These are phyloP conservation scores for Exophiala spinifera DNA, from an alignment of 2,329 filamentous ascomycete species.

Conservation along the genomic window DNA sequence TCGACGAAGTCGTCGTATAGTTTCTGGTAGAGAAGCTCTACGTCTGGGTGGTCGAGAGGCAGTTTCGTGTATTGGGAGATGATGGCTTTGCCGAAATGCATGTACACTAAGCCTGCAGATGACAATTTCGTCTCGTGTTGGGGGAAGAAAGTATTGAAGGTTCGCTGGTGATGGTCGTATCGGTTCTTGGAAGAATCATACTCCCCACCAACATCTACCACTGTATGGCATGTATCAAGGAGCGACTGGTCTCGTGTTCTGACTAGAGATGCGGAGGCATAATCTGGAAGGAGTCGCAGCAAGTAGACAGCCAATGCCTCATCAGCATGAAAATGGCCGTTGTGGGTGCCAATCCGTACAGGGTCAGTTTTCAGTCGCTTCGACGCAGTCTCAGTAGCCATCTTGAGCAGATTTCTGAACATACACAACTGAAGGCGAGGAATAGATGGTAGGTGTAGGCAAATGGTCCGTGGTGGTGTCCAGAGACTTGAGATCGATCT, in stretches of 20 bases:
- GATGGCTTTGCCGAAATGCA: conserved; percentile 88
- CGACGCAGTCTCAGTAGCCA: conserved; percentile 64
- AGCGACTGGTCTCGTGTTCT: conserved; percentile 81
- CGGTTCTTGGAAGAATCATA: conserved; percentile 75
- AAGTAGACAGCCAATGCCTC: conserved; percentile 96
- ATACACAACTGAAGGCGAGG: conserved; percentile 21
- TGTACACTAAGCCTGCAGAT: conserved; percentile 88
- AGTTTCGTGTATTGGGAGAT: conserved; percentile 65
- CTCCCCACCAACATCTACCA: conserved; percentile 95
- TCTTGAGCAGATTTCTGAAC: conserved; percentile 50
- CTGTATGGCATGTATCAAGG: conserved; percentile 82
- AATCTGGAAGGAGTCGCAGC: conserved; percentile 82
- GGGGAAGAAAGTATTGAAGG: conserved; percentile 82
- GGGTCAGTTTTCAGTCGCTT: conserved; percentile 80
- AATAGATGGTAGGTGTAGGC: not conserved
- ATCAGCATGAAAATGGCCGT: conserved; percentile 97
- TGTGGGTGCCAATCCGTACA: conserved; percentile 86
- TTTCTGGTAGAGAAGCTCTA: conserved; percentile 77
- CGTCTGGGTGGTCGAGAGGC: conserved; percentile 61
- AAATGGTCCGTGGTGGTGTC: not conserved
- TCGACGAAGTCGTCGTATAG: conserved; percentile 92
- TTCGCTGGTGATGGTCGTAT: conserved; percentile 97
- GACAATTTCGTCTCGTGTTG: conserved; percentile 82
- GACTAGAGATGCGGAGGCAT: conserved; percentile 69
- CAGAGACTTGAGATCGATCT: not conserved